Evolutionary conservation across 768 basidiomycete species (phyloP), one percentile per base, ranked within the genome.

Genomic region (Naematelia aurantialba): DNA sequence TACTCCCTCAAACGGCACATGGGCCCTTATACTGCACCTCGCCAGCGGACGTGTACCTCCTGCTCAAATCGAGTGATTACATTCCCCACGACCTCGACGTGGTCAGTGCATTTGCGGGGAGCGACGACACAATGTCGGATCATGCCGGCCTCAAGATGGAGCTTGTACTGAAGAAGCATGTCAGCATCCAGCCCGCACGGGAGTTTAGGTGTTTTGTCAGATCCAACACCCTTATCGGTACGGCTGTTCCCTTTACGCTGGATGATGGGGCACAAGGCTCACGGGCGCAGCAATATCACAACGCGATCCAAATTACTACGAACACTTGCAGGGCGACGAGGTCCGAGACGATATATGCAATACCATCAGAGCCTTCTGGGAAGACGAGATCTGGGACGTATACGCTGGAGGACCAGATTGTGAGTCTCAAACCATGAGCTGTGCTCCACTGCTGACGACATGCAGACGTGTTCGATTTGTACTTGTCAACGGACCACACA

Each of bases 121-220:
- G 89, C 66, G 46, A 59, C 34, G 73, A 59, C 2, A 19, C 25
- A 13, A 67, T 51, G 56, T 52, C 17, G 34, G 30, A 13, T 12
- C n/a, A 14, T 45, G 46, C n/a, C 8, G 34, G 52, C 46, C 69
- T 66, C 70, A 81, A 85, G 24, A 80, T 80, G 3, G 92, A 98
- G 72, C 83, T 98, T 10, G 86, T 96, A 1, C 80, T 97, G 53
- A 83, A 89, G 55, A 93, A 91, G 73, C 96, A 91, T 89, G 89
- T 91, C 65, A 80, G 87, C 22, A 80, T 98, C 55, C 89, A 92
- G 66, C 83, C 83, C 29, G 85, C 88, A 61, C 83, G 91, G 49
- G 93, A 98, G 76, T 77, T 96, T 52, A 81, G 94, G 19, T 94
- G 93, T 79, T 97, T 98, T 71, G 90, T 97, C 5, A 81, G 89